Percentiles rank a stretch among this genome's conserved stretches.
These are phyloP conservation scores for Lycium barbarum DNA, from an alignment of 257 asterid genomes.

Conservation along the genomic window DNA sequence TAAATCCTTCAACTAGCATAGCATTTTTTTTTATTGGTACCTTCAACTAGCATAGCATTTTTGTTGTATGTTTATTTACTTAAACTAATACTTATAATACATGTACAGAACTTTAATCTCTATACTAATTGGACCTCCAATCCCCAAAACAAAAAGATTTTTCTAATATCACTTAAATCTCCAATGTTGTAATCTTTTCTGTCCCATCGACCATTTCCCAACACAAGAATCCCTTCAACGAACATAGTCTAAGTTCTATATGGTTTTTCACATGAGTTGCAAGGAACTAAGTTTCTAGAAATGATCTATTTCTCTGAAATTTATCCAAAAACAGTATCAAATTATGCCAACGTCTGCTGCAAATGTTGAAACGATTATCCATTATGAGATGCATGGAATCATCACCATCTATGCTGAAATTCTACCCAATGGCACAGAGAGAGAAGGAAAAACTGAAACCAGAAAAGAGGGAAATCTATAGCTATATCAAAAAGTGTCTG, in stretches of 20 bases:
- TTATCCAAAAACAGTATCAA: neutral
- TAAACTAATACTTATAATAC: neutral
- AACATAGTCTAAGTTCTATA: neutral
- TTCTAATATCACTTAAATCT: neutral
- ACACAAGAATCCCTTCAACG: neutral
- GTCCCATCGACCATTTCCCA: neutral
- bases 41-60: neutral
- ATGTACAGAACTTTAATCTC: neutral
- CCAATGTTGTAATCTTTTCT: neutral
- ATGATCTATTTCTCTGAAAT: slow-evolving; percentile 1
- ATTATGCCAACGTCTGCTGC: neutral
- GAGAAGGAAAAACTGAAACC: neutral
- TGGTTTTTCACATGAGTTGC: neutral
- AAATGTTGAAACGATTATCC: neutral
- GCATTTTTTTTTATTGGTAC: too few relatives aligned
- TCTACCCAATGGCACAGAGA: neutral
- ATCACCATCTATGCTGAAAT: slow-evolving; percentile 5
- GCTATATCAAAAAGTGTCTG: neutral
- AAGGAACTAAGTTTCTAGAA: slow-evolving; percentile 11
- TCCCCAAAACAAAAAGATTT: neutral
- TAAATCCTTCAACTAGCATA: neutral
- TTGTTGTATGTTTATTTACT: neutral
- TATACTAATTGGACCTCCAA: neutral
- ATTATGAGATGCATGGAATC: slow-evolving; percentile 11
- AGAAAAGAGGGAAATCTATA: neutral